Percentiles rank a stretch among this genome's conserved stretches.
Conservation (phyloP, 495 filamentous ascomycete genomes). For the Saxophila tyrrhenica region DNA sequence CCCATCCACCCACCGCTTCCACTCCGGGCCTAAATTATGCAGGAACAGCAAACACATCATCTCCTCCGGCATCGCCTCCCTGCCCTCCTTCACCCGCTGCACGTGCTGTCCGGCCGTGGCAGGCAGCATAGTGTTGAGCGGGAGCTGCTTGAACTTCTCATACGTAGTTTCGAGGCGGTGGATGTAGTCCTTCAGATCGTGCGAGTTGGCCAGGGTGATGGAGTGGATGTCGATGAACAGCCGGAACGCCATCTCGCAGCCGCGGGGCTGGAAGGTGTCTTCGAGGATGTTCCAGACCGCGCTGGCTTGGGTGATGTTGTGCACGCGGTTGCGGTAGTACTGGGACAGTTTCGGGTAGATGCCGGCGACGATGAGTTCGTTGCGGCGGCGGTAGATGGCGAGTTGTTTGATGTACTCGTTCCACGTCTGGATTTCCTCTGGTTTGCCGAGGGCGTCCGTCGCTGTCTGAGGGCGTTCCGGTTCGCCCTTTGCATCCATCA, state of each 20-base stretch:
- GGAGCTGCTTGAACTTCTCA: conserved; percentile 3
- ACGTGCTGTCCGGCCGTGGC: not conserved
- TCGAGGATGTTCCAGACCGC: conserved; percentile 13
- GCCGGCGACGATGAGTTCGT: not conserved
- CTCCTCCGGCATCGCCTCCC: conserved; percentile 9
- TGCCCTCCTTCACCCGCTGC: not conserved
- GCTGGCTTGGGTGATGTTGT: conserved; percentile 1
- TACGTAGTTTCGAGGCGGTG: conserved; percentile 3
- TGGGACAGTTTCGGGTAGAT: conserved; percentile 2
- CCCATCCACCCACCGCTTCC: conserved; percentile 10
- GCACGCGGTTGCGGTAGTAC: conserved; percentile 5
- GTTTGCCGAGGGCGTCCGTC: not conserved
- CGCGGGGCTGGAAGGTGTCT: conserved; percentile 10
- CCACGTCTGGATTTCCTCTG: conserved; percentile 11
- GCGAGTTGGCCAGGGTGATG: conserved; percentile 1
- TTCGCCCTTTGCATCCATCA: conserved; percentile 8
- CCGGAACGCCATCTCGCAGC: conserved; percentile 1
- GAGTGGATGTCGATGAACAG: conserved; percentile 3
- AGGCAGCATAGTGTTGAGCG: not conserved
- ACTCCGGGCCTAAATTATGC: conserved; percentile 6
- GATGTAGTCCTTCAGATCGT: conserved; percentile 7
- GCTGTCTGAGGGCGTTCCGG: not conserved
- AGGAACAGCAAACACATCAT: conserved; percentile 12
- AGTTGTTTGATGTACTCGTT: conserved; percentile 18
- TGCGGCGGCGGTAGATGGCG: conserved; percentile 16